Conservation (phyloP, 2,329 filamentous ascomycete genomes). For the Pseudocercospora musae region DNA sequence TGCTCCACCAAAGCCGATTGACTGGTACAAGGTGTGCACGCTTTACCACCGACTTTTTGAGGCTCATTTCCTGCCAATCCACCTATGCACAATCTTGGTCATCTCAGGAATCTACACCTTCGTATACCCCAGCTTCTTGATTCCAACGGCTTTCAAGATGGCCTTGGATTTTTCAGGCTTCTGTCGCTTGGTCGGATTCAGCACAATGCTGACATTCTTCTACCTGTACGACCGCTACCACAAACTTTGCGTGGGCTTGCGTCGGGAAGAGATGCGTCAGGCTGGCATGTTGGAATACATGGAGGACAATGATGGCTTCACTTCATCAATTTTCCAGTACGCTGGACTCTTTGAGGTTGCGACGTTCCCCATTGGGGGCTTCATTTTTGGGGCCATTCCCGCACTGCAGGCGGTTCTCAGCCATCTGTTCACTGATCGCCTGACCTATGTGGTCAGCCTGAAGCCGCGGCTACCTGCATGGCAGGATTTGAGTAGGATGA, state of each 20-base stretch:
- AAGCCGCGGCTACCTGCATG: constrained; percentile 49
- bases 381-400: constrained; percentile 65
- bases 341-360: constrained; percentile 60
- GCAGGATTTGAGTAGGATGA: constrained; percentile 20
- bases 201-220: constrained; percentile 62
- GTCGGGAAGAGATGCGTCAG: constrained; percentile 64
- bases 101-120: constrained; percentile 60
- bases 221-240: constrained; percentile 68
- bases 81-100: constrained; percentile 63
- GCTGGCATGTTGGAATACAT: constrained; percentile 63
- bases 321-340: constrained; percentile 24
- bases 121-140: constrained; percentile 50
- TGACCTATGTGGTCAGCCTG: constrained; percentile 70
- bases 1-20: constrained; percentile 23
- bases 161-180: constrained; percentile 60
- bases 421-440: constrained; percentile 66
- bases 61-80: constrained; percentile 68
- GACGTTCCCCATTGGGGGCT: constrained; percentile 64
- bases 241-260: constrained; percentile 55
- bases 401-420: constrained; percentile 64
- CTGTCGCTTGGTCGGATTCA: constrained; percentile 59
- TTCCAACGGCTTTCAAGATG: constrained; percentile 56
- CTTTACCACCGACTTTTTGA: constrained; percentile 68
- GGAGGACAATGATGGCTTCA: constrained; percentile 35
- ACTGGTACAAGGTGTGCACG: constrained; percentile 53